phyloP scores from a whole-genome alignment of 2,329 filamentous ascomycete genomes.

The Claviceps sp. region DNA sequence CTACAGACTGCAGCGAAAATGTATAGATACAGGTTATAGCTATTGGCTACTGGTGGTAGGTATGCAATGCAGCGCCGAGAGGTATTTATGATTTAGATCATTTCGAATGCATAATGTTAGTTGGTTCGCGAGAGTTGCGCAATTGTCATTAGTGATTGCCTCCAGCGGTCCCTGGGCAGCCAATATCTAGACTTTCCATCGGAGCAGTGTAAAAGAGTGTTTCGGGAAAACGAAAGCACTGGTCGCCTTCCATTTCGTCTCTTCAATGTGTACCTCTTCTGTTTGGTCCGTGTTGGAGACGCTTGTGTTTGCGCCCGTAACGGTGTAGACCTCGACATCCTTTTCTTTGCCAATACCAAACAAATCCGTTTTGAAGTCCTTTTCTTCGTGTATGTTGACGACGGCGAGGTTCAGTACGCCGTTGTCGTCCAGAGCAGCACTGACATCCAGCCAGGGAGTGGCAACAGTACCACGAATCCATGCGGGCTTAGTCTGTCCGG shows the following conservation, averaged over 20 bases:
- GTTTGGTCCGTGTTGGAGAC: neutral
- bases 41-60: no score
- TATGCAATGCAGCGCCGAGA: no score
- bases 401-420: neutral
- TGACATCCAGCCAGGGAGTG: neutral
- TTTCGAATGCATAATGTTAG: no score
- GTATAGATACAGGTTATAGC: no score
- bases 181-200: neutral
- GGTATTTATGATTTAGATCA: no score
- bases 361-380: neutral
- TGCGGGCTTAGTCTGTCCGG: neutral
- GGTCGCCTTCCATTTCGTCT: neutral
- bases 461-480: neutral
- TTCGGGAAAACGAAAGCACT: neutral
- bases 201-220: neutral
- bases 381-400: neutral
- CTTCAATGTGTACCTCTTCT: neutral
- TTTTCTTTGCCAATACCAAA: neutral
- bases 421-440: neutral
- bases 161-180: neutral
- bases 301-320: neutral
- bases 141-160: no score
- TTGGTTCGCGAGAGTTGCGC: no score
- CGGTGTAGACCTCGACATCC: neutral
- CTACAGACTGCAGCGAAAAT: no score